Percentiles rank a stretch among this genome's conserved stretches.
Conservation (phyloP, 2,329 filamentous ascomycete genomes). For the Akanthomyces muscarius region DNA sequence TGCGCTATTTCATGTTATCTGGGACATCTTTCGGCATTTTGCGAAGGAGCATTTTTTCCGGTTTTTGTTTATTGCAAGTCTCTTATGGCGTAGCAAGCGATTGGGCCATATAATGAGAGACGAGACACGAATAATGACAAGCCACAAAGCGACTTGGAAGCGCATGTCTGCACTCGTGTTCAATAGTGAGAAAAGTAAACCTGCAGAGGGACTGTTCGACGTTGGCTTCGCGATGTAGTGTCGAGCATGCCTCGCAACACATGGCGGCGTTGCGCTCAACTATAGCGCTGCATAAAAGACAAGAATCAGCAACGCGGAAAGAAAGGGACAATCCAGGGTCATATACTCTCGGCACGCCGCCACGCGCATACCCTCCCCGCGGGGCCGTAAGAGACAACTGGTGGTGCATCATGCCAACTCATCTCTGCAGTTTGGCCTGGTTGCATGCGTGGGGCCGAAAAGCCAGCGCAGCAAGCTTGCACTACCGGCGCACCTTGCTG, state of each 20-base stretch:
- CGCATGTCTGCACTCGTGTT: neutral
- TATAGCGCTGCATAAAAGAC: neutral
- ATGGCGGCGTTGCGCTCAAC: neutral
- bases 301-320: neutral
- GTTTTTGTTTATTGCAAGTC: conserved; percentile 12
- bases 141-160: conserved; percentile 2
- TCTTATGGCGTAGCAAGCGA: conserved; percentile 14
- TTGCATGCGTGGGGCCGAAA: conserved; percentile 16
- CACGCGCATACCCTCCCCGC: conserved; percentile 9
- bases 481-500: conserved; percentile 1
- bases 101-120: conserved; percentile 13
- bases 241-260: neutral
- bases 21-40: conserved; percentile 15
- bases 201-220: neutral
- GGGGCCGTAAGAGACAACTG: conserved; percentile 15
- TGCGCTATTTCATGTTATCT: conserved; percentile 18
- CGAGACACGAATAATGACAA: conserved; percentile 18
- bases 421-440: conserved; percentile 18
- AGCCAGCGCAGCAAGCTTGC: conserved; percentile 14
- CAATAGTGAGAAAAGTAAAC: neutral
- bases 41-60: conserved; percentile 5
- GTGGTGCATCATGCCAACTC: conserved; percentile 19
- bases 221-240: neutral
- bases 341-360: conserved; percentile 9
- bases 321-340: neutral